These are phyloP conservation scores for Roridomyces roridus DNA, from an alignment of 768 basidiomycete species.

Conservation along the genomic window DNA sequence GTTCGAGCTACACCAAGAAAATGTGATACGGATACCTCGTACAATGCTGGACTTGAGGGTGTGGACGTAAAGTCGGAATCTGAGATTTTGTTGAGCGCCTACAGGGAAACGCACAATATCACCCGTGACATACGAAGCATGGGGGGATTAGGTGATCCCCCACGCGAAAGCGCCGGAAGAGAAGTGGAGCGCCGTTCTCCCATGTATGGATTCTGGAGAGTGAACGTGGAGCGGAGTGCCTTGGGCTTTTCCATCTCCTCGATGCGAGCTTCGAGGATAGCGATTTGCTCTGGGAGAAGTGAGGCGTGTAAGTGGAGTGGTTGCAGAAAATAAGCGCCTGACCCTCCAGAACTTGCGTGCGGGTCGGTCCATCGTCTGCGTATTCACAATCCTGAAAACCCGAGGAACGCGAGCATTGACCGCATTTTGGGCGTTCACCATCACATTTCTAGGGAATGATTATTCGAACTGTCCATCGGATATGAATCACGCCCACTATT, in stretches of 20 bases:
- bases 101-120: not conserved
- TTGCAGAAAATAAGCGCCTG: no score
- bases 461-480: not conserved
- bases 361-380: slow-evolving; percentile 23
- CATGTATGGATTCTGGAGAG: slow-evolving; percentile 32
- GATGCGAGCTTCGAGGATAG: slow-evolving; percentile 44
- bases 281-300: slow-evolving; percentile 36
- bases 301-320: not conserved
- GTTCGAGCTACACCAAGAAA: not conserved
- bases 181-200: slow-evolving; percentile 8
- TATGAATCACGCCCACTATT: slow-evolving; percentile 5
- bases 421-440: slow-evolving; percentile 24
- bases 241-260: slow-evolving; percentile 38
- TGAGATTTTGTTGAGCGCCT: not conserved
- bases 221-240: slow-evolving; percentile 19
- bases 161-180: slow-evolving; percentile 15
- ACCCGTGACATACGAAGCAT: slow-evolving; percentile 1
- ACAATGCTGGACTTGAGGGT: not conserved
- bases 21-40: no score
- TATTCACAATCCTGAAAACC: slow-evolving; percentile 27
- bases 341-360: slow-evolving; percentile 20
- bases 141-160: slow-evolving; percentile 7
- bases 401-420: slow-evolving; percentile 20
- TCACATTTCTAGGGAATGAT: slow-evolving; percentile 22
- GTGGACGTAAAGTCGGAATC: slow-evolving; percentile 9